A percentile compares a stretch with the other conserved stretches of the same genome.
phyloP scores from a whole-genome alignment of 371 early-diverging fungal species.

The Haplosporangium sp. region DNA sequence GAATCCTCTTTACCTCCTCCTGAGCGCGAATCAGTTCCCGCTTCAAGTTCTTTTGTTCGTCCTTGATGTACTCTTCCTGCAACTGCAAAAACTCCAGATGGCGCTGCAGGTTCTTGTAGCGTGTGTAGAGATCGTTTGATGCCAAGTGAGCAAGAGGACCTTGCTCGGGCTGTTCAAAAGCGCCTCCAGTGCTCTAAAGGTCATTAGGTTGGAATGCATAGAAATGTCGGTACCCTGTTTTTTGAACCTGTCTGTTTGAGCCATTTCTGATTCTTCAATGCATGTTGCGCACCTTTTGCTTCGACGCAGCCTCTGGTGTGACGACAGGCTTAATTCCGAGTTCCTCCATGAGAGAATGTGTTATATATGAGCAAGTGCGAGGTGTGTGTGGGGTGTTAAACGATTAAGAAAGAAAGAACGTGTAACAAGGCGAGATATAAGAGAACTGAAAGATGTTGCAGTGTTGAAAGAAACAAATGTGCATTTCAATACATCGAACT shows the following conservation, averaged over 20 bases:
- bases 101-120: constrained; percentile 93
- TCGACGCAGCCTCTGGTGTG: constrained; percentile 30
- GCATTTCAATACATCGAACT: too few relatives aligned
- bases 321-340: constrained; percentile 49
- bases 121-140: constrained; percentile 91
- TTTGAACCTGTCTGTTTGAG: too few relatives aligned
- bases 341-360: constrained; percentile 46
- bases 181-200: constrained; percentile 15
- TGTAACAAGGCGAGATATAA: too few relatives aligned
- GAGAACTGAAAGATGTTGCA: too few relatives aligned
- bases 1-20: constrained; percentile 99
- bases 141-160: constrained; percentile 66
- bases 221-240: too few relatives aligned
- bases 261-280: neutral
- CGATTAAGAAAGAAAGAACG: neutral
- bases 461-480: too few relatives aligned
- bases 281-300: constrained; percentile 22
- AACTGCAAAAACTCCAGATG: constrained; percentile 96
- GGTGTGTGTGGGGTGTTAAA: constrained; percentile 2
- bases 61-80: constrained; percentile 99
- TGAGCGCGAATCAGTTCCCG: constrained; percentile 95
- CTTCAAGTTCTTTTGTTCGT: constrained; percentile 98
- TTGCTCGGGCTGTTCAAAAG: constrained; percentile 31
- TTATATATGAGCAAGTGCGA: constrained; percentile 6
- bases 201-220: too few relatives aligned